These are phyloP conservation scores for Penicillium sp. DNA, from an alignment of 2,329 filamentous ascomycete genomes.

Conservation along the genomic window DNA sequence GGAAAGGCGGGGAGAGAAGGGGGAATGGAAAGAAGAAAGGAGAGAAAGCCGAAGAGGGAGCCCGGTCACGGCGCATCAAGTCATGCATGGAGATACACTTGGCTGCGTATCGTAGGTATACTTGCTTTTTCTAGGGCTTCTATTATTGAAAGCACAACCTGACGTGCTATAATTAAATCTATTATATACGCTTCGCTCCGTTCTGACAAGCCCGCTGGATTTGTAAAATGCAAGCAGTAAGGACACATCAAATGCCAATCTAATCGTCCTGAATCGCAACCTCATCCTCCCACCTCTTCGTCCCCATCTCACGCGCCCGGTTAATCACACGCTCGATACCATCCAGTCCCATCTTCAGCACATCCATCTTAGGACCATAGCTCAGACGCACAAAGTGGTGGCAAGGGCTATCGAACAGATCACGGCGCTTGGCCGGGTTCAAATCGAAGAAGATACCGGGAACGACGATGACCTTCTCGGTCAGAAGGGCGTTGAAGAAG, in stretches of 20 bases:
- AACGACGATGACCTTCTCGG: slow-evolving; percentile 94
- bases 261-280: slow-evolving; percentile 38
- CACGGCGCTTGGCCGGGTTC: slow-evolving; percentile 83
- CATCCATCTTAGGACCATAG: slow-evolving; percentile 80
- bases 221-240: neutral
- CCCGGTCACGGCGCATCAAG: neutral
- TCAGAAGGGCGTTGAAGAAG: slow-evolving; percentile 92
- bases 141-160: neutral
- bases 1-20: neutral
- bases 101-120: neutral
- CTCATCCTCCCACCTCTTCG: slow-evolving; percentile 35
- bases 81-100: neutral
- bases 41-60: neutral
- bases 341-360: slow-evolving; percentile 74
- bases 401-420: slow-evolving; percentile 91
- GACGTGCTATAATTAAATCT: neutral
- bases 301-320: slow-evolving; percentile 36
- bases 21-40: neutral
- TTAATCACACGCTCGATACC: slow-evolving; percentile 78
- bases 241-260: neutral
- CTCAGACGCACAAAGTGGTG: slow-evolving; percentile 86
- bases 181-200: neutral
- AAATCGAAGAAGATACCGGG: slow-evolving; percentile 98
- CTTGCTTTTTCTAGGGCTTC: neutral
- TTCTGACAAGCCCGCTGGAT: neutral